Base-by-base conservation (phyloP, 306 rosid species). In the Medicago arabica region DNA sequence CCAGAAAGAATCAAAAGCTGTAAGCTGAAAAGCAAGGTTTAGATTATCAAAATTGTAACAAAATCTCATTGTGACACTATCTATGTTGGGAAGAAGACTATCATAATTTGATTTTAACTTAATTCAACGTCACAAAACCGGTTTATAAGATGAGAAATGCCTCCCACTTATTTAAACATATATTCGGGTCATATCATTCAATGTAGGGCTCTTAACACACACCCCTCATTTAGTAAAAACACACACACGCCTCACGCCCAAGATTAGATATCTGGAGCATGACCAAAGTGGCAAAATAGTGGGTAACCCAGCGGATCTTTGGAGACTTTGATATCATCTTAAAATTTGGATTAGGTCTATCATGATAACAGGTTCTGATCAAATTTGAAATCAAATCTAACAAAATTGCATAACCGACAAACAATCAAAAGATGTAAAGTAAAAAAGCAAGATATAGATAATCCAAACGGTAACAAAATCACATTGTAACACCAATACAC, bases 321-420 rank as follows among this genome's bases (percentile, higher is more conserved):
- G 28, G 3, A 25, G 28, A 28, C 31, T 28, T 0, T 28, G 31
- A 28, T 28, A 28, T 28, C 31, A 28, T 28, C 31, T 3, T 3
- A 28, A 28, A 28, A 28, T 3, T 28, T 28, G 4, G 31, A 28
- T 28, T 28, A 3, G 31, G 31, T 28, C 31, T 28, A 28, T 3
- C 31, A 3, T 28, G 76, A 76, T 19, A n/a, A n/a, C 21, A 31
- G 74, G 40, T 40, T 81, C 44, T 18, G 63, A 28, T 69, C 2
- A 39, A 68, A 12, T 47, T 68, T 38, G 1, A 36, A 69, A 78
- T 60, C 64, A 15, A 19, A 62, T 19, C 31, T 11, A 41, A 8
- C 4, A 25, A 19, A 71, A 75, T 80, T 61, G 69, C 74, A 53
- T 64, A 43, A 49, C 58, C 25, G 51, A 59, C 69, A 58, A 49